Percentiles rank a stretch among this genome's conserved stretches.
These are phyloP conservation scores for Diplodia scrobiculata DNA, from an alignment of 2,329 filamentous ascomycete genomes.

Conservation along the genomic window DNA sequence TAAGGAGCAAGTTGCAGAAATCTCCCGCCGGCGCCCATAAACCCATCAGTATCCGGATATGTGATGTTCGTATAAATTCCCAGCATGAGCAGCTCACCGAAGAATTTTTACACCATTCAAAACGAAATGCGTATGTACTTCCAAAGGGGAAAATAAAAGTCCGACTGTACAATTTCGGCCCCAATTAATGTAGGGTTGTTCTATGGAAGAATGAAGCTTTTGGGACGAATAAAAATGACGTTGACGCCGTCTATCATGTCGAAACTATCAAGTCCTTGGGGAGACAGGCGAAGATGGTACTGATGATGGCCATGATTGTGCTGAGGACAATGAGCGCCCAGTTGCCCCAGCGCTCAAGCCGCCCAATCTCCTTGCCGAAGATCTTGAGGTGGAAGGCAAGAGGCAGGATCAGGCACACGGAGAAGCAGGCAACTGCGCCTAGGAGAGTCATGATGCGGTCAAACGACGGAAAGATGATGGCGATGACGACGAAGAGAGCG, in stretches of 20 bases:
- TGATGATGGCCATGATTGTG: constrained; percentile 68
- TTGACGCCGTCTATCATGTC: neutral
- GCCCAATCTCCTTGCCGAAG: constrained; percentile 71
- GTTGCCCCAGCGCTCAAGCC: constrained; percentile 65
- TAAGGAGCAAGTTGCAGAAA: neutral
- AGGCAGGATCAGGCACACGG: constrained; percentile 89
- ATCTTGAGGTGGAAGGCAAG: constrained; percentile 88
- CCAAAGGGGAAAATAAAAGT: neutral
- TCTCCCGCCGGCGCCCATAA: neutral
- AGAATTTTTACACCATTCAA: neutral
- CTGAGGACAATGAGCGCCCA: constrained; percentile 72
- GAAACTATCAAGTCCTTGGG: constrained; percentile 68
- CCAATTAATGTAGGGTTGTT: neutral
- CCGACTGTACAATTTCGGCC: neutral
- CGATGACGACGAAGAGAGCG: constrained; percentile 72
- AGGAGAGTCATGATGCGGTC: constrained; percentile 90
- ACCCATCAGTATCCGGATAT: neutral
- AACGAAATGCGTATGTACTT: neutral
- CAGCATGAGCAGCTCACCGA: neutral
- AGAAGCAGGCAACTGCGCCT: constrained; percentile 86
- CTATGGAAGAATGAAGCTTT: neutral
- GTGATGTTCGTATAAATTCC: neutral
- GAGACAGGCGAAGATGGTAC: constrained; percentile 85
- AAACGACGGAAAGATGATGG: constrained; percentile 74
- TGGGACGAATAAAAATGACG: neutral